Evolutionary conservation across 257 asterid genomes (phyloP).

Genomic region (Solanum arcanum): DNA sequence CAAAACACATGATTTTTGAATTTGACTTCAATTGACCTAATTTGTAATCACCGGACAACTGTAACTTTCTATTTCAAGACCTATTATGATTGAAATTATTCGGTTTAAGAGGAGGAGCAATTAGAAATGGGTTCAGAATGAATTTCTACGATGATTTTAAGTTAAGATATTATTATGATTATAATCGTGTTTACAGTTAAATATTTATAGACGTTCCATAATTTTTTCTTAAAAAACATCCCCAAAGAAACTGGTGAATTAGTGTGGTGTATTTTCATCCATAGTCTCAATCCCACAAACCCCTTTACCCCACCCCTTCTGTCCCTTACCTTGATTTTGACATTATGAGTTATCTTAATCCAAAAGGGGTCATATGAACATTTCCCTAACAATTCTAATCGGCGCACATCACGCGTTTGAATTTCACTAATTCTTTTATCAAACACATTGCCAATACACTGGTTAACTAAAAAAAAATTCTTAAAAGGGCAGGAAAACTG

Average conservation of each 20-base stretch:
- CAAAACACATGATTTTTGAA: background rate
- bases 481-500: background rate
- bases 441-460: background rate
- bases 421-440: background rate
- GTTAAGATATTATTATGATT: background rate
- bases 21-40: background rate
- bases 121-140: too few species aligned
- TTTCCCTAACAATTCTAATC: background rate
- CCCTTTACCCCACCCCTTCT: background rate
- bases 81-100: background rate
- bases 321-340: background rate
- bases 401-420: background rate
- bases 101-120: background rate
- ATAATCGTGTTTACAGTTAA: background rate
- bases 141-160: background rate
- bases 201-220: background rate
- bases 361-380: background rate
- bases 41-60: background rate
- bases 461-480: too few species aligned
- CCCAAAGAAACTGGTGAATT: background rate
- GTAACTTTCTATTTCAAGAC: background rate
- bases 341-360: background rate
- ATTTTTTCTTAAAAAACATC: background rate
- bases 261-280: background rate
- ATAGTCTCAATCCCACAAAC: background rate